Percentiles rank a stretch among this genome's conserved stretches.
These are phyloP conservation scores for Chaetothyriales sp. DNA, from an alignment of 2,329 filamentous ascomycete species.

Conservation along the genomic window DNA sequence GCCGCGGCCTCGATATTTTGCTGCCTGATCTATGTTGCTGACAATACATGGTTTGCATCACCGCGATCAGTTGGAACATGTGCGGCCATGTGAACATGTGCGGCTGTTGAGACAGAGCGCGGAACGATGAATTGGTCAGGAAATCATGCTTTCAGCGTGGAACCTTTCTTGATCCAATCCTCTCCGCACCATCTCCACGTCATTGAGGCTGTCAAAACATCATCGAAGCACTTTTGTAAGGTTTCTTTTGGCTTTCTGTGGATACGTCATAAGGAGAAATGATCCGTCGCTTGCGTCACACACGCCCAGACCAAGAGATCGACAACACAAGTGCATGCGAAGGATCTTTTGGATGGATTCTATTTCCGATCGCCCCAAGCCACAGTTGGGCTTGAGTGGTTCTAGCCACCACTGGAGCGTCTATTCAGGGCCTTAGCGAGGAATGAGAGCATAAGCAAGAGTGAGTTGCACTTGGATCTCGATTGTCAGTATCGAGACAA, in stretches of 20 bases:
- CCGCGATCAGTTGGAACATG: not conserved
- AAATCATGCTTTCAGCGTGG: not conserved
- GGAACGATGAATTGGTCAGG: not conserved
- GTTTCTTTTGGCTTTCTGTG: not conserved
- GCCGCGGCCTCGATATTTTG: not conserved
- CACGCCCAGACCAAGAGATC: no score
- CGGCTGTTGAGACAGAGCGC: no score
- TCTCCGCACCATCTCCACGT: not conserved
- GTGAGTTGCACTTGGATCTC: not conserved
- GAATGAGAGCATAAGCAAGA: not conserved
- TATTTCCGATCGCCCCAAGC: not conserved
- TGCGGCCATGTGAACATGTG: no score
- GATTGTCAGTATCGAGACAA: not conserved
- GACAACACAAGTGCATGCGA: not conserved
- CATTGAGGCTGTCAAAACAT: not conserved
- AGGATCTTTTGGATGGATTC: not conserved
- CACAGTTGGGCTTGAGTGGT: not conserved
- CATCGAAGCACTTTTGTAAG: not conserved
- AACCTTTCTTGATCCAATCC: not conserved
- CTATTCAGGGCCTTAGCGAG: not conserved
- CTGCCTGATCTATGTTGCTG: not conserved
- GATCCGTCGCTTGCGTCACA: not conserved
- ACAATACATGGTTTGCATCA: not conserved
- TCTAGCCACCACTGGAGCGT: not conserved
- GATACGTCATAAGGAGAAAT: not conserved